phyloP scores from a whole-genome alignment of 495 filamentous ascomycete genomes.

The Aspergillus saccharolyticus region DNA sequence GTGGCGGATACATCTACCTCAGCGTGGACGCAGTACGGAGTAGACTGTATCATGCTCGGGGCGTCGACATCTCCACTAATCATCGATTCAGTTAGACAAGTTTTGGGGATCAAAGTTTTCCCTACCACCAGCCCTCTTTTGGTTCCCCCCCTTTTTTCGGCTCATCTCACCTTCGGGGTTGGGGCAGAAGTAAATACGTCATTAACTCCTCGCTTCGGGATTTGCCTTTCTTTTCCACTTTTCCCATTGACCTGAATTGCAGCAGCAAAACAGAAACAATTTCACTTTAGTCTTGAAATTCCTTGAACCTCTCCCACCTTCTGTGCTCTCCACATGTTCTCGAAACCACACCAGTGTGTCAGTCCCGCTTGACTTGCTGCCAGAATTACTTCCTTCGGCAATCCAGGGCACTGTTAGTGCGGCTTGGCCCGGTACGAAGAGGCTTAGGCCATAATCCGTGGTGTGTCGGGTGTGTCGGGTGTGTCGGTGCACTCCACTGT shows the following conservation, averaged over 20 bases:
- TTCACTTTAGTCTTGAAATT: neutral
- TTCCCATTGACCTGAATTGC: neutral
- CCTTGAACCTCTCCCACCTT: neutral
- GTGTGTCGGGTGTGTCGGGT: too few relatives aligned
- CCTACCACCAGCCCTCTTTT: neutral
- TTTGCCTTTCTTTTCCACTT: neutral
- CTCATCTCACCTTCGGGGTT: neutral
- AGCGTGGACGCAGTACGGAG: too few relatives aligned
- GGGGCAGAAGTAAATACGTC: neutral
- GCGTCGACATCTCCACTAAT: neutral
- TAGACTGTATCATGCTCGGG: neutral
- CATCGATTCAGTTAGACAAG: too few relatives aligned
- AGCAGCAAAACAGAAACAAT: neutral
- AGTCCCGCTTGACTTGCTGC: neutral
- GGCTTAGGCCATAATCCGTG: neutral
- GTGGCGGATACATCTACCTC: too few relatives aligned
- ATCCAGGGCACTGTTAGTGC: constrained; percentile 1
- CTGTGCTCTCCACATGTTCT: neutral
- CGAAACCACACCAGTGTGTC: neutral
- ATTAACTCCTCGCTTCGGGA: neutral
- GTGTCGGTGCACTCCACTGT: neutral
- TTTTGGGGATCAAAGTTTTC: neutral
- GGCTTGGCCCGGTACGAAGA: neutral
- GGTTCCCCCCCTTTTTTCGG: neutral
- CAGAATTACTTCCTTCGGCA: neutral